Evolutionary conservation across 139 green algal genomes (phyloP).

Genomic region (Tetratostichococcus sp.): DNA sequence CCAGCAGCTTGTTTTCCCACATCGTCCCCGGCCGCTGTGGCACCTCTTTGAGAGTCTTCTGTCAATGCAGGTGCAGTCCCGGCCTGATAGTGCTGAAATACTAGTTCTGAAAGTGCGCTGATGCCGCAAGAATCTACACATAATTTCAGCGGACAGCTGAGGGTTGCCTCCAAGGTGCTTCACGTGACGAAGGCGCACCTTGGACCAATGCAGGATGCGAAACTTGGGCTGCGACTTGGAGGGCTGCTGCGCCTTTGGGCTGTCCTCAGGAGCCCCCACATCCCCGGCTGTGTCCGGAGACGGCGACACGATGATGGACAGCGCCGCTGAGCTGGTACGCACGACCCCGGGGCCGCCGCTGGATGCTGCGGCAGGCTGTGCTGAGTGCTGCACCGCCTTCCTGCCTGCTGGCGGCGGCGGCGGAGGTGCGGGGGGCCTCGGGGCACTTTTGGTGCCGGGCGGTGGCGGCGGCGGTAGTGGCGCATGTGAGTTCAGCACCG

Average conservation of each 20-base stretch:
- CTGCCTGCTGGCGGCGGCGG: not conserved
- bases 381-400: too few species aligned
- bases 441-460: not conserved
- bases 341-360: not conserved
- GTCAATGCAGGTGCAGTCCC: constrained; percentile 38
- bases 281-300: too few species aligned
- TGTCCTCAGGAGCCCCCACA: too few species aligned
- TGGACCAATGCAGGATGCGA: constrained; percentile 35
- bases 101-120: too few species aligned
- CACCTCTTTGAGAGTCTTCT: not conserved
- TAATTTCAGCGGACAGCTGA: too few species aligned
- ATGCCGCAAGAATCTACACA: too few species aligned
- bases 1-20: too few species aligned
- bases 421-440: not conserved
- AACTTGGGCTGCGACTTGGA: constrained; percentile 16
- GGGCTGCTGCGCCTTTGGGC: not conserved
- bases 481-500: too few species aligned
- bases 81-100: too few species aligned
- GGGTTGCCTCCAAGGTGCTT: too few species aligned
- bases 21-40: constrained; percentile 1
- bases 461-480: not conserved
- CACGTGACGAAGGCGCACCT: not conserved
- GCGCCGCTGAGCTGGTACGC: not conserved
- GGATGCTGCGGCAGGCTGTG: not conserved
- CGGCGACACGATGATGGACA: too few species aligned